Percentiles rank a stretch among this genome's conserved stretches.
These are phyloP conservation scores for Pseudophaeomoniella oleicola DNA, from an alignment of 2,329 filamentous ascomycete genomes.

Conservation along the genomic window DNA sequence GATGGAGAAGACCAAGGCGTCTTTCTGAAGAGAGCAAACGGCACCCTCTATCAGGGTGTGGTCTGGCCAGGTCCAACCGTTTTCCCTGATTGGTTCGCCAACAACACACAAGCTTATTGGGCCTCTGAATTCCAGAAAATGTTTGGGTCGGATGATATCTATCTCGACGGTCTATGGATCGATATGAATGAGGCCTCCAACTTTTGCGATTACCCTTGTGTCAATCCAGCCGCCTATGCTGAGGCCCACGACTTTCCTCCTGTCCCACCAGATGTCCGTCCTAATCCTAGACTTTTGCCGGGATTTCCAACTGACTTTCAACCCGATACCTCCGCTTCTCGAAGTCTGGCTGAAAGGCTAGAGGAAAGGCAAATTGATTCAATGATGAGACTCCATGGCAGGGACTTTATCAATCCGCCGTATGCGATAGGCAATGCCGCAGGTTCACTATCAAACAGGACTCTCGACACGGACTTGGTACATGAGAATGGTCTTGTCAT, in stretches of 20 bases:
- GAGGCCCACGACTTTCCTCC: slow-evolving; percentile 35
- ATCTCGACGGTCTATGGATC: slow-evolving; percentile 68
- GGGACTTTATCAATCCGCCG: slow-evolving; percentile 49
- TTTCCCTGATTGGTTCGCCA: slow-evolving; percentile 65
- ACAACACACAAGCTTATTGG: slow-evolving; percentile 53
- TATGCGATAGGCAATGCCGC: slow-evolving; percentile 53
- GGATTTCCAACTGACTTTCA: slow-evolving; percentile 58
- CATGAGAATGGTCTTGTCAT: slow-evolving; percentile 53
- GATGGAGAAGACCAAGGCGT: slow-evolving; percentile 43
- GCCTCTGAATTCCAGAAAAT: slow-evolving; percentile 50
- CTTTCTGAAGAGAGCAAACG: slow-evolving; percentile 20
- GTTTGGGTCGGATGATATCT: slow-evolving; percentile 52
- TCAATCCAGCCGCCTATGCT: slow-evolving; percentile 37
- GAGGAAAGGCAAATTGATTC: slow-evolving; percentile 5
- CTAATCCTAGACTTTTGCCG: slow-evolving; percentile 49
- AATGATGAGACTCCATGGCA: slow-evolving; percentile 44
- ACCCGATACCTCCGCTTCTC: slow-evolving; percentile 23
- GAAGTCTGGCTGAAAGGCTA: slow-evolving; percentile 1
- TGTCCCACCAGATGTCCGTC: slow-evolving; percentile 45
- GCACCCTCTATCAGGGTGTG: slow-evolving; percentile 31
- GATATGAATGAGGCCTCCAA: slow-evolving; percentile 50
- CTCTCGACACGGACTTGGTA: slow-evolving; percentile 52
- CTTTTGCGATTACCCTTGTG: slow-evolving; percentile 42
- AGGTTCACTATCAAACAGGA: slow-evolving; percentile 36
- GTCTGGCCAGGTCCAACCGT: slow-evolving; percentile 30